A percentile compares a stretch with the other conserved stretches of the same genome.
Conservation (phyloP, 2,329 filamentous ascomycete genomes). For the Fusarium equiseti region DNA sequence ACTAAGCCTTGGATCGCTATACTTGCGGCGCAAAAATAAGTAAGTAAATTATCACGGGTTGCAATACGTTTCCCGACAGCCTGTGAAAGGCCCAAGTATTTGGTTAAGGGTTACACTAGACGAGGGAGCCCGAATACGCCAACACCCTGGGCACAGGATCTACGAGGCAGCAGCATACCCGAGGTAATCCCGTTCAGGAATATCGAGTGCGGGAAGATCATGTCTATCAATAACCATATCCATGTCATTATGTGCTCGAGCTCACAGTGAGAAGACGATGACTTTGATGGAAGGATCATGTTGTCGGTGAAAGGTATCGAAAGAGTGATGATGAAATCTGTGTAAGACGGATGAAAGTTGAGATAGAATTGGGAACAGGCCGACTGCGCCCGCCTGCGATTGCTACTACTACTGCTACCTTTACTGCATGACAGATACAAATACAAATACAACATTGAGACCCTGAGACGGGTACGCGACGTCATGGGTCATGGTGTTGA, state of each 20-base stretch:
- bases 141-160: constrained; percentile 21
- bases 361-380: constrained; percentile 3
- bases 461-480: constrained; percentile 20
- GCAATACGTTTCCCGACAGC: constrained; percentile 22
- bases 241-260: neutral
- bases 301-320: neutral
- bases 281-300: neutral
- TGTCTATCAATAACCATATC: constrained; percentile 23
- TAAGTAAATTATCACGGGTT: neutral
- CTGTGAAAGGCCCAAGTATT: constrained; percentile 26
- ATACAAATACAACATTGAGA: constrained; percentile 18
- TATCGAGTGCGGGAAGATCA: constrained; percentile 14
- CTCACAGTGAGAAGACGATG: neutral
- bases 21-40: constrained; percentile 15
- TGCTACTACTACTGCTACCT: constrained; percentile 16
- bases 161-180: constrained; percentile 17
- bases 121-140: constrained; percentile 20
- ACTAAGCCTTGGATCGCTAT: constrained; percentile 4
- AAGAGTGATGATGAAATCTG: constrained; percentile 15
- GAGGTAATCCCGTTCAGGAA: constrained; percentile 17
- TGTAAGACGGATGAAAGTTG: constrained; percentile 24
- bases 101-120: constrained; percentile 28
- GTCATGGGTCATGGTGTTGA: constrained; percentile 36
- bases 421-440: constrained; percentile 3
- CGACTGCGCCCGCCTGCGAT: constrained; percentile 26